Evolutionary conservation across 2,329 filamentous ascomycete species (phyloP), one percentile per base, ranked within the genome.

Genomic region (Trichoderma afroharzianum): DNA sequence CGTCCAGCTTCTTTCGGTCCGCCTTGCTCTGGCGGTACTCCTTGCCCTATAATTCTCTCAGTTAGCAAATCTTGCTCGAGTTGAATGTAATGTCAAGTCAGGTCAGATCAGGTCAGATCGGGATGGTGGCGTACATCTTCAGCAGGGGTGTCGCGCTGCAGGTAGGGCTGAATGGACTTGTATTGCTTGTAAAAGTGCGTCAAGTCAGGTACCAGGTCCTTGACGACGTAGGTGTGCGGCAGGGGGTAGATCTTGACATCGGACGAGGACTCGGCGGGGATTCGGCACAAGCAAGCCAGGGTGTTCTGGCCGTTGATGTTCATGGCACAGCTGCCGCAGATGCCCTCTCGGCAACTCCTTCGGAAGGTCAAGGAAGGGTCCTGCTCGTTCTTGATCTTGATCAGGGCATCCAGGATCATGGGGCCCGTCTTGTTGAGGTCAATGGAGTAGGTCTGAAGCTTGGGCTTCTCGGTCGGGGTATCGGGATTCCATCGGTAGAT

Each of bases 131-230:
- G 82, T 88, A 97, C 93, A 81, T 98, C 93, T 76, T 91, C 89
- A 57, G 93, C 86, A 70, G 93, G 92, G 32, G 93, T 96, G 75
- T 95, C 92, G 80, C 94, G 90, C 87, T 98, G 96, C 68, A 99
- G 91, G 83, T 97, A 99, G 57, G 96, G 96, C 91, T 98, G 97
- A 85, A 99, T 98, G 18, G 95, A 98, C 86, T 98, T 97, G 90
- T 99, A 99, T 88, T 99, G 96, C 89, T 98, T 98, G 90, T 99
- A 99, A 87, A 99, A 98, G 80, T 96, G 93, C 74, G 96, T 99
- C 86, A 99, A 87, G 82, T 99, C 96, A 72, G 96, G 95, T 39
- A 99, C 96, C 74, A 99, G 90, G 82, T 99, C 96, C 90, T 98
- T 99, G 85, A 99, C 95, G 77, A 99, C 93, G 85, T 98, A 99